Conservation (phyloP, 163 green algal genomes). For the Volvox carteri region DNA sequence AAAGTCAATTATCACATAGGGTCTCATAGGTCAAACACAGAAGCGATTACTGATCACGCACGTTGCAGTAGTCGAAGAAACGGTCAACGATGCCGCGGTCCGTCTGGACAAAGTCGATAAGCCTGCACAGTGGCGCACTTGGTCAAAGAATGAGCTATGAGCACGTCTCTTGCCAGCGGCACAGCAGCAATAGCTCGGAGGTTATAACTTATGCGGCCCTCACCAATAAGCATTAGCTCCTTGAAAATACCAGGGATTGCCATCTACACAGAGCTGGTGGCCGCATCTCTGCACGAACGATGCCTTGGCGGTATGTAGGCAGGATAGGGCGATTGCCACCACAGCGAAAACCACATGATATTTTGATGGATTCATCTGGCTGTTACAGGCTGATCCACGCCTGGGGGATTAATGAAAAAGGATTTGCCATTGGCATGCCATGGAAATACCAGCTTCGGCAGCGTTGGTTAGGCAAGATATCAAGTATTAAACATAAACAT, state of each 20-base stretch:
- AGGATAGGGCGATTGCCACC: too few species aligned
- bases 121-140: neutral
- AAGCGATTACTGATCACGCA: neutral
- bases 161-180: neutral
- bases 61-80: conserved; percentile 51
- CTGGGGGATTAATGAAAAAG: too few species aligned
- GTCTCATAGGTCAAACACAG: neutral
- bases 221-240: conserved; percentile 46
- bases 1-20: neutral
- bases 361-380: too few species aligned
- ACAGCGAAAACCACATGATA: too few species aligned
- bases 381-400: too few species aligned
- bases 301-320: too few species aligned
- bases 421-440: too few species aligned
- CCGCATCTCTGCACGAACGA: too few species aligned
- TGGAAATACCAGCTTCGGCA: too few species aligned
- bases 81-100: conserved; percentile 31
- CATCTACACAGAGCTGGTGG: conserved; percentile 23
- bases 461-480: too few species aligned
- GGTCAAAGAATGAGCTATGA: neutral
- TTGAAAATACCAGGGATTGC: conserved; percentile 38
- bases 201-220: too few species aligned
- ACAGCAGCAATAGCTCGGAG: neutral
- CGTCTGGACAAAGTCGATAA: conserved; percentile 30
- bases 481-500: too few species aligned